Percentiles rank a stretch among this genome's conserved stretches.
These are phyloP conservation scores for Pulicaria dysenterica DNA, from an alignment of 129 eudicot genomes.

Conservation along the genomic window DNA sequence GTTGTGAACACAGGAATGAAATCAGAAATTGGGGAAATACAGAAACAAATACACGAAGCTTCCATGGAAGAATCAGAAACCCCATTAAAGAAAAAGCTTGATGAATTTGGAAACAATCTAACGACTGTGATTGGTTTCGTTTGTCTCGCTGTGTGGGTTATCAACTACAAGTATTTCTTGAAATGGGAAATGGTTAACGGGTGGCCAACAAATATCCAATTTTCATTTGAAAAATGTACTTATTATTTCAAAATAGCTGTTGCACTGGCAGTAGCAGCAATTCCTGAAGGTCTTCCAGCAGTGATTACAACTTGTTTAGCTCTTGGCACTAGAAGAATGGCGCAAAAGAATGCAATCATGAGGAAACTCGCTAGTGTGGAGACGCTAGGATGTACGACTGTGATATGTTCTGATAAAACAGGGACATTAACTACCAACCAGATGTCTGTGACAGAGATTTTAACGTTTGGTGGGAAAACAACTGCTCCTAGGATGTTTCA, in stretches of 20 bases:
- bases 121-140: conserved; percentile 62
- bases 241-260: conserved; percentile 86
- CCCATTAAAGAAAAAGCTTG: conserved; percentile 74
- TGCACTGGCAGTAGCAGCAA: conserved; percentile 89
- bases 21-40: conserved; percentile 70
- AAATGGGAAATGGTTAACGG: conserved; percentile 74
- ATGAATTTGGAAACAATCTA: conserved; percentile 72
- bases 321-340: conserved; percentile 84
- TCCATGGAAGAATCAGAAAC: conserved; percentile 72
- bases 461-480: conserved; percentile 65
- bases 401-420: conserved; percentile 88
- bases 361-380: conserved; percentile 81
- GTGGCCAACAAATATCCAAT: conserved; percentile 61
- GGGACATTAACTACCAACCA: conserved; percentile 92
- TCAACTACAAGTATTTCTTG: conserved; percentile 75
- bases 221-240: conserved; percentile 86
- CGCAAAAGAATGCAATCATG: conserved; percentile 76
- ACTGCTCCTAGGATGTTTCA: conserved; percentile 52
- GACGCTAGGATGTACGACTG: conserved; percentile 91
- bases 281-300: conserved; percentile 89
- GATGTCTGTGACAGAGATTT: conserved; percentile 79
- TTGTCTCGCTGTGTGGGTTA: conserved; percentile 71
- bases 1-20: conserved; percentile 64
- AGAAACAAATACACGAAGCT: conserved; percentile 76
- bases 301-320: conserved; percentile 85